Base-by-base conservation (phyloP, 495 filamentous ascomycete species). In the Lophiotrema nucula region DNA sequence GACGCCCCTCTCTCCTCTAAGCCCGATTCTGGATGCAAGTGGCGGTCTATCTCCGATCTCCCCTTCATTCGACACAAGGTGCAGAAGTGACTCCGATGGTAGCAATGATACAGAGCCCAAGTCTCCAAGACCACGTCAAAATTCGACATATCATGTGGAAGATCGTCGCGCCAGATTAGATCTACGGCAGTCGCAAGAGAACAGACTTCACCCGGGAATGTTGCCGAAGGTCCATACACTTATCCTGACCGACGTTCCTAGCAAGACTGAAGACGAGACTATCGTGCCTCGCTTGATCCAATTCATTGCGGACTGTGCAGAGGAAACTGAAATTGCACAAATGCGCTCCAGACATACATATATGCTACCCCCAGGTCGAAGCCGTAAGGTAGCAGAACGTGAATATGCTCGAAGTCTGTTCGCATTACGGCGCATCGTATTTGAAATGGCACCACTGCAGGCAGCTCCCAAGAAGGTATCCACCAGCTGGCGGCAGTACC, bases 241-340 rank as follows among this genome's bases (percentile, higher is more conserved):
- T 15, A 75, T 81, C 0, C 60, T 87, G 54, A 85, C 81, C 11
- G 79, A 83, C 67, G 78, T 87, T 15, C 83, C 83, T 2, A 76
- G 77, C 4, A 75, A 77, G 48, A 74, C 81, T 6, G 60, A 70
- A 3, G 67, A 70, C 5, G 71, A 70, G 26, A 67, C 75, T 4
- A 70, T 79, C 0, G 38, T 79, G 3, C 57, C 76, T 18, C 76
- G 81, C 10, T 67, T 87, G 16, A 76, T 75, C 10, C 67, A 75
- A 18, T 86, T 84, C 60, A 82, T 86, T 50, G 77, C 71, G 27
- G 79, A 81, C 23, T 86, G 83, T 60, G 83, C 82, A 24, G 74
- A 81, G 28, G 83, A 86, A 70, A 69, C 74, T 4, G 67, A 79
- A 44, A 73, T 86, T 6, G 82, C 83, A 23, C 74, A 69, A 10